Evolutionary conservation across 495 filamentous ascomycete genomes (phyloP).

Genomic region (Physcia stellaris): DNA sequence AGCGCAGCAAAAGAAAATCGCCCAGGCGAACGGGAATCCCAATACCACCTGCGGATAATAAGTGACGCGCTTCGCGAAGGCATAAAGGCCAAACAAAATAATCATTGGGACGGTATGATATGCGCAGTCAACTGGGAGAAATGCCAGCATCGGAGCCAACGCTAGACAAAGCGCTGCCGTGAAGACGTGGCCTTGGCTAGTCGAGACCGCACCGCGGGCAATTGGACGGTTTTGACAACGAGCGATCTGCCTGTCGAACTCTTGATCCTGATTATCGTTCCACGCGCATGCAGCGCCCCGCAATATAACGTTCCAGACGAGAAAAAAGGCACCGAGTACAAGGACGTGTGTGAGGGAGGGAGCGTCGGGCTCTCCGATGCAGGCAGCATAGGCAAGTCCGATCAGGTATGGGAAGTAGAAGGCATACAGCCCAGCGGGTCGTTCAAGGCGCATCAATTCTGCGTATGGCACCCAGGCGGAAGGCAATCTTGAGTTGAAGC

Average conservation of each 20-base stretch:
- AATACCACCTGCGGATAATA: conserved; percentile 23
- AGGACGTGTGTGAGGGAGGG: conserved; percentile 40
- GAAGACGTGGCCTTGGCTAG: conserved; percentile 61
- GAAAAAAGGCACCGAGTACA: conserved; percentile 59
- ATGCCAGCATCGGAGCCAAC: conserved; percentile 65
- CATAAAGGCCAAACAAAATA: conserved; percentile 14
- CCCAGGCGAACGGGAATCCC: conserved; percentile 18
- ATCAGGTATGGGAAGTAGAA: conserved; percentile 92
- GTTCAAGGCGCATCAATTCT: conserved; percentile 86
- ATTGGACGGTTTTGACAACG: conserved; percentile 82
- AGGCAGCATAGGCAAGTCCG: conserved; percentile 56
- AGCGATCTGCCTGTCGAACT: conserved; percentile 80
- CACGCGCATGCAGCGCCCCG: conserved; percentile 92
- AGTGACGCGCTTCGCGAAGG: conserved; percentile 21
- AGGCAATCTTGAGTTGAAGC: conserved; percentile 66
- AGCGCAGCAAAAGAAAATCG: conserved; percentile 14
- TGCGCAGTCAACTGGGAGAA: no score
- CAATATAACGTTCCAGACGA: conserved; percentile 83
- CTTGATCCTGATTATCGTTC: conserved; percentile 93
- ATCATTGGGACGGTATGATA: conserved; percentile 4
- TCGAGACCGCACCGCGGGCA: conserved; percentile 69
- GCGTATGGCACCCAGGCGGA: conserved; percentile 73
- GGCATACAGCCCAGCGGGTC: conserved; percentile 88
- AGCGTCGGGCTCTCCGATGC: no score
- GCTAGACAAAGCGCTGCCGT: conserved; percentile 61